A percentile compares a stretch with the other conserved stretches of the same genome.
These are phyloP conservation scores for Claviceps digitariae DNA, from an alignment of 2,329 filamentous ascomycete genomes.

Conservation along the genomic window DNA sequence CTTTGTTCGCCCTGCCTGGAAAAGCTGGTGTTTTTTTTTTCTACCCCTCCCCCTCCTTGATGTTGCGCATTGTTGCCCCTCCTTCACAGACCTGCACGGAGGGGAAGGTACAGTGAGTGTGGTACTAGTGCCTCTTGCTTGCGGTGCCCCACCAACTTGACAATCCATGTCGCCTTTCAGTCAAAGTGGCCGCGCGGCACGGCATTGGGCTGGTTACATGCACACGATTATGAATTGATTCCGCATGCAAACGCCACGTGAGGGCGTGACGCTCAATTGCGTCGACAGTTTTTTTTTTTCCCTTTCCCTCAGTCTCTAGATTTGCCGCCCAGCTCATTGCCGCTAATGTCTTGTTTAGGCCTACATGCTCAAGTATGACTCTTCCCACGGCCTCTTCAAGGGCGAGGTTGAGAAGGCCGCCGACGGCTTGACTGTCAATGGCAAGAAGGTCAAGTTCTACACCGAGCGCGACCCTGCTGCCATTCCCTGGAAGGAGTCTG, in stretches of 20 bases:
- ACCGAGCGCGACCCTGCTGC: slow-evolving; percentile 73
- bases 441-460: slow-evolving; percentile 94
- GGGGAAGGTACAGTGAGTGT: not conserved
- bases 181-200: not conserved
- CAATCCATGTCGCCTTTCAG: not conserved
- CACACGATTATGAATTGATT: not conserved
- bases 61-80: slow-evolving; percentile 6
- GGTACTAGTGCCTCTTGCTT: not conserved
- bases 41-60: slow-evolving; percentile 7
- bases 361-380: slow-evolving; percentile 99
- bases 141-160: not conserved
- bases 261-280: not conserved
- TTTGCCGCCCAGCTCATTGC: not conserved
- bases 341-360: slow-evolving; percentile 39
- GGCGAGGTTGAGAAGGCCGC: slow-evolving; percentile 63
- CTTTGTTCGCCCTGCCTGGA: not conserved
- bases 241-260: not conserved
- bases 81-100: slow-evolving; percentile 1
- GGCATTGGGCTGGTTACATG: not conserved
- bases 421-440: slow-evolving; percentile 73
- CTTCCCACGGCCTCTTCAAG: slow-evolving; percentile 93
- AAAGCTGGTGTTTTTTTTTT: not conserved
- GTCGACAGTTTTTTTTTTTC: not conserved
- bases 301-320: not conserved
- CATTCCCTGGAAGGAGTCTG: slow-evolving; percentile 83